Conservation (phyloP, 164 flowering plant species). For the grape (Vitis vinifera) region DNA sequence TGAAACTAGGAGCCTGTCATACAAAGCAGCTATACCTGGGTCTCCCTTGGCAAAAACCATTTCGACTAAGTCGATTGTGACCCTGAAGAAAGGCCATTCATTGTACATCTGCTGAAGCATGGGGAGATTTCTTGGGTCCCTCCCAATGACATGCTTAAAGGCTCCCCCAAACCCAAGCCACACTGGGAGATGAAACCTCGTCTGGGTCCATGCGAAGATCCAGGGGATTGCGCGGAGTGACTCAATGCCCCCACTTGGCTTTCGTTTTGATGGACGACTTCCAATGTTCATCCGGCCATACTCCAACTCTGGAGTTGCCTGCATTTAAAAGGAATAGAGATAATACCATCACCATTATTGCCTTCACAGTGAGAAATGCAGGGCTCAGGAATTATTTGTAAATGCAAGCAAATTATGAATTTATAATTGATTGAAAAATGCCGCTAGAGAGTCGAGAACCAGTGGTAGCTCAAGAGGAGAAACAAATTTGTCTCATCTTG, state of each 20-base stretch:
- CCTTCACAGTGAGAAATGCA: too few relatives aligned
- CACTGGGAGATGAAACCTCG: conserved; percentile 93
- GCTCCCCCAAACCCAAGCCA: conserved; percentile 99
- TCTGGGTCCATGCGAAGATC: conserved; percentile 99
- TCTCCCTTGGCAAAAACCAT: conserved; percentile 99
- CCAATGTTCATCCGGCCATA: conserved; percentile 99
- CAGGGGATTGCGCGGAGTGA: conserved; percentile 97
- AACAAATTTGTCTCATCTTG: too few relatives aligned
- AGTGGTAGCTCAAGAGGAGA: too few relatives aligned
- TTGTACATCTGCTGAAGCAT: conserved; percentile 90
- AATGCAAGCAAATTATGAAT: too few relatives aligned
- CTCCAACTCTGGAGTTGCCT: conserved; percentile 98
- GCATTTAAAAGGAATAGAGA: conserved; percentile 13
- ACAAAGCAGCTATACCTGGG: conserved; percentile 85
- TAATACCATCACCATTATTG: neutral
- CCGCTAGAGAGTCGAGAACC: too few relatives aligned
- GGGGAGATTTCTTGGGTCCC: conserved; percentile 71
- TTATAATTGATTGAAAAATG: too few relatives aligned
- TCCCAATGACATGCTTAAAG: conserved; percentile 64
- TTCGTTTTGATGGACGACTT: conserved; percentile 93
- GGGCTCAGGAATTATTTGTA: too few relatives aligned
- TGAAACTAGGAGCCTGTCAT: conserved; percentile 88
- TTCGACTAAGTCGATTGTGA: conserved; percentile 88
- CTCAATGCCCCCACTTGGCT: conserved; percentile 97
- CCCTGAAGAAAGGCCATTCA: conserved; percentile 95